These are phyloP conservation scores for Aspergillus olivimuriae DNA, from an alignment of 495 filamentous ascomycete genomes.

Conservation along the genomic window DNA sequence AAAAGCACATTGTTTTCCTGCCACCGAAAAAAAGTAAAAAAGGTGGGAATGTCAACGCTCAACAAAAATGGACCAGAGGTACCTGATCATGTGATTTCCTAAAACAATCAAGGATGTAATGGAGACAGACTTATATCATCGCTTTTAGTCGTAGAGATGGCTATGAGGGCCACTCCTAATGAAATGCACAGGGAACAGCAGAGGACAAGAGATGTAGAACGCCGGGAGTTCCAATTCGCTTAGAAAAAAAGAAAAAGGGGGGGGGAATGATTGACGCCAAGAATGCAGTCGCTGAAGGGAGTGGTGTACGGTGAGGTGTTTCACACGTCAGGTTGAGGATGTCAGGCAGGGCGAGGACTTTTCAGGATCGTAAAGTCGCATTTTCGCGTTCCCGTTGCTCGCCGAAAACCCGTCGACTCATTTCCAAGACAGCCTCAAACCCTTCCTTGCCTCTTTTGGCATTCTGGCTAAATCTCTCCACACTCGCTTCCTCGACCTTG, in stretches of 20 bases:
- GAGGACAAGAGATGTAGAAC: conserved; percentile 16
- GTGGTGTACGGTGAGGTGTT: conserved; percentile 8
- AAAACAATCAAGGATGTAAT: no score
- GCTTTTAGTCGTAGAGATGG: no score
- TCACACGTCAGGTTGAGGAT: not conserved
- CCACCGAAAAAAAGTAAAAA: no score
- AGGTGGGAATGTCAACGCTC: no score
- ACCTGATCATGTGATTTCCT: no score
- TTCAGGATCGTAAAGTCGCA: conserved; percentile 18
- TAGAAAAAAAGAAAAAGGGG: conserved; percentile 19
- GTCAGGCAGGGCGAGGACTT: not conserved
- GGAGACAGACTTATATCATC: no score
- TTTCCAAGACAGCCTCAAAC: conserved; percentile 88
- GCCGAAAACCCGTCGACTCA: conserved; percentile 86
- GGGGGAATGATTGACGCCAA: conserved; percentile 24
- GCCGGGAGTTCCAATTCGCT: conserved; percentile 26
- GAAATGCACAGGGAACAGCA: no score
- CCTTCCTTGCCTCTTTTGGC: conserved; percentile 82
- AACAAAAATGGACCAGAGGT: no score
- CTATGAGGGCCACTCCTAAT: no score
- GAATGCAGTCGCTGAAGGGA: conserved; percentile 34
- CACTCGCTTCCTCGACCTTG: conserved; percentile 84
- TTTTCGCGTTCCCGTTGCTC: conserved; percentile 72
- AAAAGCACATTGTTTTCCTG: no score
- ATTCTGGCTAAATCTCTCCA: conserved; percentile 86